These are phyloP conservation scores for Rhododendron ovatum DNA, from an alignment of 148 eudicot genomes.

Conservation along the genomic window DNA sequence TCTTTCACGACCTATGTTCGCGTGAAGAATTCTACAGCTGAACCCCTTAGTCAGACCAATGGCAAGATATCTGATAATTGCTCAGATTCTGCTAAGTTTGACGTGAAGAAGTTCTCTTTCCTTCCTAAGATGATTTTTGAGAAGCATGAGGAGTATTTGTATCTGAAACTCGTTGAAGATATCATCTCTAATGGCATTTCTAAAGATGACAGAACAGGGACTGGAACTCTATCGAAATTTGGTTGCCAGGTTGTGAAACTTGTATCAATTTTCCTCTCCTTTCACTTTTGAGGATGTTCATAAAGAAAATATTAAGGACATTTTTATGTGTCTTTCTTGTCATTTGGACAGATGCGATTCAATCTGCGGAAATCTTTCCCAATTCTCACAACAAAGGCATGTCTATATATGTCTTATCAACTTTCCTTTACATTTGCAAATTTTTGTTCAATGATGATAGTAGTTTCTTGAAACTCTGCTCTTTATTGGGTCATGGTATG, in stretches of 20 bases:
- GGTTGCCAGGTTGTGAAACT: slow-evolving; percentile 77
- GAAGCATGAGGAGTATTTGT: slow-evolving; percentile 79
- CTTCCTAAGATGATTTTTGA: slow-evolving; percentile 66
- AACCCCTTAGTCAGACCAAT: slow-evolving; percentile 27
- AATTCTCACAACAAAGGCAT: slow-evolving; percentile 66
- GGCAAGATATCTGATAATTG: slow-evolving; percentile 20
- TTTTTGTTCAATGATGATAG: background rate
- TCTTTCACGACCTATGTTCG: slow-evolving; percentile 81
- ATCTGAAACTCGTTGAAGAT: slow-evolving; percentile 63
- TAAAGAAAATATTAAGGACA: background rate
- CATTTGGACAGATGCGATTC: slow-evolving; percentile 74
- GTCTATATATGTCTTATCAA: slow-evolving; percentile 2
- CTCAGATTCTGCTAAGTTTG: slow-evolving; percentile 33
- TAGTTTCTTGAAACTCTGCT: background rate
- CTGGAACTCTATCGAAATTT: slow-evolving; percentile 84
- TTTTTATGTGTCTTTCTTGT: background rate
- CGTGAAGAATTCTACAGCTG: slow-evolving; percentile 46
- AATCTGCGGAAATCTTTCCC: slow-evolving; percentile 86
- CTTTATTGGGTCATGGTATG: background rate
- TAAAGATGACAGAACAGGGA: slow-evolving; percentile 86
- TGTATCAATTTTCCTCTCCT: background rate
- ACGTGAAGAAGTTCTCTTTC: slow-evolving; percentile 57
- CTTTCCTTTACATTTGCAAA: background rate
- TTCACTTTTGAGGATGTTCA: background rate
- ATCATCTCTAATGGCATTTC: slow-evolving; percentile 57